Evolutionary conservation across 164 flowering plant genomes (phyloP).

Genomic region (Vitis rupestris): DNA sequence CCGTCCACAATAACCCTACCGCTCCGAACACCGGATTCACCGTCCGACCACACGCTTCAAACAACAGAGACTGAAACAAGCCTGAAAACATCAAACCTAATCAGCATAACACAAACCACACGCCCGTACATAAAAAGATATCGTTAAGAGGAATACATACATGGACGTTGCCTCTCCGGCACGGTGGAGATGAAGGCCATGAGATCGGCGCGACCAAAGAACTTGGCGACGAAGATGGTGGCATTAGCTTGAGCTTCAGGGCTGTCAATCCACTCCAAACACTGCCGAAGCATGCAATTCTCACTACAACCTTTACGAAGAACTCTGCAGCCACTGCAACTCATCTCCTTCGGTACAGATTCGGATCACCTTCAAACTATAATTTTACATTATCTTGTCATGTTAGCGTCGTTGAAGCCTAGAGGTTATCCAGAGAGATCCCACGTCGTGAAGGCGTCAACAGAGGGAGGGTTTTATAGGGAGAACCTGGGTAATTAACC

Average conservation of each 20-base stretch:
- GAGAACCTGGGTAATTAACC: neutral
- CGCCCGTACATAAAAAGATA: neutral
- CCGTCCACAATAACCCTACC: constrained; percentile 75
- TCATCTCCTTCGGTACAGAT: constrained; percentile 18
- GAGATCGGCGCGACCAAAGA: constrained; percentile 48
- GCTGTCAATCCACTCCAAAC: constrained; percentile 24
- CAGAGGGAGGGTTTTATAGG: constrained; percentile 1
- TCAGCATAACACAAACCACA: neutral
- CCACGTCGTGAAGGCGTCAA: neutral
- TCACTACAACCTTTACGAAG: constrained; percentile 45
- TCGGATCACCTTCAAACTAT: too few species aligned
- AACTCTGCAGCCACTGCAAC: constrained; percentile 46
- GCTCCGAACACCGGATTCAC: constrained; percentile 91
- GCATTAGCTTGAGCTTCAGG: constrained; percentile 41
- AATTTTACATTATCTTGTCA: too few species aligned
- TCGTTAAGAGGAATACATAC: constrained; percentile 6
- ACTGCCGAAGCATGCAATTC: constrained; percentile 34
- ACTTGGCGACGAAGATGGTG: constrained; percentile 44
- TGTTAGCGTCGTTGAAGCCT: neutral
- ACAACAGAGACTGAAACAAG: constrained; percentile 61
- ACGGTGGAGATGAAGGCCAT: constrained; percentile 41
- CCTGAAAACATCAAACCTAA: constrained; percentile 23
- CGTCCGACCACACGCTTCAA: constrained; percentile 79
- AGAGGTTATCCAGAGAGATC: too few species aligned
- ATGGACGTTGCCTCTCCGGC: constrained; percentile 24